Base-by-base conservation (phyloP, 495 filamentous ascomycete genomes). In the Aspergillus mulundensis region DNA sequence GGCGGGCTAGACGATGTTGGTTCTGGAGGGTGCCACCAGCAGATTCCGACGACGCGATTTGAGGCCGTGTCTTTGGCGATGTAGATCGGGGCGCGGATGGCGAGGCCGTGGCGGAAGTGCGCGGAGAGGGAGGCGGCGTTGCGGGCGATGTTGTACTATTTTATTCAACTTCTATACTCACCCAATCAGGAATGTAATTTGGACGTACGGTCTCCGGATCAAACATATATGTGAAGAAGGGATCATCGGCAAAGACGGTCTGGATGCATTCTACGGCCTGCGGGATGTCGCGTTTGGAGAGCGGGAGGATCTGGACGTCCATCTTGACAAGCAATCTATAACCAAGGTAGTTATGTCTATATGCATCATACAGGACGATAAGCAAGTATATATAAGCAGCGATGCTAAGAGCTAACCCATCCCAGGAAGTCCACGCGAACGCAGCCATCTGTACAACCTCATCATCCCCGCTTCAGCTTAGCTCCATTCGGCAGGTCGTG, bases 161-260 rank as follows among this genome's bases (percentile, higher is more conserved):
- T 36, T 28, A 3, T 4, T 28, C 25, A 28, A 28, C n/a, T n/a
- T n/a, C n/a, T n/a, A n/a, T n/a, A n/a, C n/a, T n/a, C n/a, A n/a
- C n/a, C n/a, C n/a, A n/a, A n/a, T n/a, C n/a, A n/a, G n/a, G n/a
- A 51, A 28, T 28, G 25, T 28, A 28, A 4, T 28, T 28, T 28
- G 25, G 21, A 58, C 67, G 54, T 72, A 79, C 83, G 66, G 80
- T 81, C 56, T 68, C 67, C 58, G 70, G 76, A 32, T 74, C 56
- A 63, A 81, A 86, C 11, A 82, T 69, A 83, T 84, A 87, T 11
- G 72, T 70, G 65, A 83, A 85, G 61, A 85, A 87, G 15, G 85
- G 85, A 61, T 88, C 86, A 19, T 84, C 76, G 8, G 75, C 74
- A 68, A 89, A 88, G 16, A 84, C 83, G 61, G 77, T 74, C 59